These are phyloP conservation scores for Cryptococcus neoformans DNA, from an alignment of 1,284 basidiomycete genomes.

Conservation along the genomic window DNA sequence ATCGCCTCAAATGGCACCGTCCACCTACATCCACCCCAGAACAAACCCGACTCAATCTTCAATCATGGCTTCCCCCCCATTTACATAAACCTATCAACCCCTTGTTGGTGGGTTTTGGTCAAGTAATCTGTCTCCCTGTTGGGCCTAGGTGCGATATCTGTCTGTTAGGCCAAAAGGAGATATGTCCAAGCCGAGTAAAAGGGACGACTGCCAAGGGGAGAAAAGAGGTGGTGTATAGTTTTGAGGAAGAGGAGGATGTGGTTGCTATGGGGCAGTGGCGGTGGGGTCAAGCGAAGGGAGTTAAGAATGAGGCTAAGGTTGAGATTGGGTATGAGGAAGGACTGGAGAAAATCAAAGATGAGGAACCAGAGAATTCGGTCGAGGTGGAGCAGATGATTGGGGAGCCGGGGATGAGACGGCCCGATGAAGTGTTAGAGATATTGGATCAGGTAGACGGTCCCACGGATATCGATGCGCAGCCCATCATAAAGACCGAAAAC, in stretches of 20 bases:
- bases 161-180: constrained; percentile 43
- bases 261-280: background rate
- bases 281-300: constrained; percentile 2
- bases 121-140: constrained; percentile 75
- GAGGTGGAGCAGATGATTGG: constrained; percentile 11
- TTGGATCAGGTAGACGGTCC: constrained; percentile 25
- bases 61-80: constrained; percentile 83
- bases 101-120: constrained; percentile 87
- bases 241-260: constrained; percentile 56
- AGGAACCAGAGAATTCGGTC: constrained; percentile 4
- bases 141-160: constrained; percentile 81
- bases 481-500: background rate
- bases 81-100: constrained; percentile 81
- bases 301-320: constrained; percentile 19
- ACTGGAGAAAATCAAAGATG: constrained; percentile 8
- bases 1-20: constrained; percentile 86
- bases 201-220: constrained; percentile 39
- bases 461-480: constrained; percentile 12
- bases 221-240: constrained; percentile 45
- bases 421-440: constrained; percentile 20
- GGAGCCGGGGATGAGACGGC: constrained; percentile 13
- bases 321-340: constrained; percentile 14
- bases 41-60: constrained; percentile 79
- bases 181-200: constrained; percentile 48
- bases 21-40: constrained; percentile 81